Conservation (phyloP, 306 rosid species). For the Rosa rugosa region DNA sequence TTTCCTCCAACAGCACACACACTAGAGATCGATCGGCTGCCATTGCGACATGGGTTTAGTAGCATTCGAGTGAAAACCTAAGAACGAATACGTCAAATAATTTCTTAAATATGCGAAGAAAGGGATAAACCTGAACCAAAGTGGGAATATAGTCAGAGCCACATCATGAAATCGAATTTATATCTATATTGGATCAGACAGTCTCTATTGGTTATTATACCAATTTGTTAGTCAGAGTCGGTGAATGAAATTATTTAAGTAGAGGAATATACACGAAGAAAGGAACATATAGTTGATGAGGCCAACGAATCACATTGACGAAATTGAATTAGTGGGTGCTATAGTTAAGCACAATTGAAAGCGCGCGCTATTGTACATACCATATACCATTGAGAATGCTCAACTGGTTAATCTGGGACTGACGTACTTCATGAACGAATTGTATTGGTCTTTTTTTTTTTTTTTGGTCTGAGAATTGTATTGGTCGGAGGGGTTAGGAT, state of each 20-base stretch:
- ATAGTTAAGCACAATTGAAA: constrained; percentile 1
- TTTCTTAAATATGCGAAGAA: background rate
- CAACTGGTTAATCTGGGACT: background rate
- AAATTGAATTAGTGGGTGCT: background rate
- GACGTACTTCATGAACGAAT: background rate
- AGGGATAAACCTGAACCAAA: background rate
- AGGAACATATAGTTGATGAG: background rate
- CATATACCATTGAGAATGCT: background rate
- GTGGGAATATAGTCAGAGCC: constrained; percentile 52
- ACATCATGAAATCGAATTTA: background rate
- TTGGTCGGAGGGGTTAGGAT: background rate
- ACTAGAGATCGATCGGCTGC: background rate
- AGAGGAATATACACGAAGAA: background rate
- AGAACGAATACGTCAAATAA: background rate
- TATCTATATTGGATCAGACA: background rate
- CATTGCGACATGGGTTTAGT: background rate
- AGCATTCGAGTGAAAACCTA: background rate
- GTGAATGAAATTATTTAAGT: background rate
- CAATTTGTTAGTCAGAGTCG: background rate
- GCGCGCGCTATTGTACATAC: background rate
- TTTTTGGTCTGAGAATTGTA: no score
- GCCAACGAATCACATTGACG: background rate
- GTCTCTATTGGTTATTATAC: constrained; percentile 9
- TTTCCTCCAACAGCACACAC: background rate
- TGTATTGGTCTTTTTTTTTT: no score